Evolutionary conservation across 306 rosid species (phyloP).

Genomic region (Citrullus mucosospermus): DNA sequence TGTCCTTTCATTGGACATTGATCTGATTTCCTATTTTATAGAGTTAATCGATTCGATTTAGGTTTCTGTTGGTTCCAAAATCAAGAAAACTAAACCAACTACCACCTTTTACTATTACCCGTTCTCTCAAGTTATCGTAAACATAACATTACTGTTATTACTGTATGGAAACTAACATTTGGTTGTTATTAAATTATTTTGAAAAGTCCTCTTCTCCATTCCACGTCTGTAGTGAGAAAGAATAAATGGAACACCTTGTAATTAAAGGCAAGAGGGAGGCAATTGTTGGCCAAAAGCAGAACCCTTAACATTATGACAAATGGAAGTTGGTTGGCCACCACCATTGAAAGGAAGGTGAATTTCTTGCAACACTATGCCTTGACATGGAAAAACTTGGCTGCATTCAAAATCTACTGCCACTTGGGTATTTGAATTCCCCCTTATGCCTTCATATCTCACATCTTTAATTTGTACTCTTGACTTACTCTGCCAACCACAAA

Average conservation of each 20-base stretch:
- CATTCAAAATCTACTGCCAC: slow-evolving; percentile 11
- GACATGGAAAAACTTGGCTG: slow-evolving; percentile 14
- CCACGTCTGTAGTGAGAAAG: not conserved
- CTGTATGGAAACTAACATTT: too few relatives aligned
- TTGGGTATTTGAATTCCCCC: slow-evolving; percentile 18
- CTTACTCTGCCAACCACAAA: slow-evolving; percentile 2
- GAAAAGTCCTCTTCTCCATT: not conserved
- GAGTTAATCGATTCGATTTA: too few relatives aligned
- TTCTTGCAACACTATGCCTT: not conserved
- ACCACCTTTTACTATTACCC: too few relatives aligned
- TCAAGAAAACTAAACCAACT: too few relatives aligned
- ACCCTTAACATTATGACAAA: slow-evolving; percentile 11
- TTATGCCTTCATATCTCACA: slow-evolving; percentile 14
- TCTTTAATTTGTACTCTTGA: slow-evolving; percentile 14
- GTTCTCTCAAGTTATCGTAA: too few relatives aligned
- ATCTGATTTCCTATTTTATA: too few relatives aligned
- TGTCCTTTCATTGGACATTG: too few relatives aligned
- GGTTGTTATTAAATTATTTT: not conserved
- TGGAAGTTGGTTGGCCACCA: not conserved
- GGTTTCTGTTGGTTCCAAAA: too few relatives aligned
- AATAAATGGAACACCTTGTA: not conserved
- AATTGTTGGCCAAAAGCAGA: not conserved
- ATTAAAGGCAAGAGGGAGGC: slow-evolving; percentile 12
- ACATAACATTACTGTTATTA: too few relatives aligned
- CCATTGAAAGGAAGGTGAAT: not conserved